Evolutionary conservation across 371 early-diverging fungal genomes (phyloP), one percentile per base, ranked within the genome.

Genomic region (Nosema muscidifuracis): DNA sequence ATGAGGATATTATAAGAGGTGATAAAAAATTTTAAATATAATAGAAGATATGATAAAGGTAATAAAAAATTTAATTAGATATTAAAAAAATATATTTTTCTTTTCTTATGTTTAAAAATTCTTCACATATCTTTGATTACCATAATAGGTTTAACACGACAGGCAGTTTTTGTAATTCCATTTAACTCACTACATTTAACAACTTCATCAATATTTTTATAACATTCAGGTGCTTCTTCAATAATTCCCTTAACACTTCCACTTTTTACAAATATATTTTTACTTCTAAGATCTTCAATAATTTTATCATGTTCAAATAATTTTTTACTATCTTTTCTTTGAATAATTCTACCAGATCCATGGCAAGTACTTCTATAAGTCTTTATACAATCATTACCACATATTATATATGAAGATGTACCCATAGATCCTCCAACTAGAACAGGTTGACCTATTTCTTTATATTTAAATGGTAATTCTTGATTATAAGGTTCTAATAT

Each of bases 341-440:
- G 9, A 9, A 78, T 18, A 24, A 80, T 51, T n/a, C 84, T 20
- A 7, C 84, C 84, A 31, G 84, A 75, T 2, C 84, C 84, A 67
- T 84, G 84, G 70, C 79, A 78, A 28, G 79, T 74, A 7, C 67
- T 64, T 50, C 68, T 66, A 62, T 72, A 74, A 43, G 50, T 71
- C 26, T 61, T 68, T 2, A 43, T 28, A 42, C 62, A 28, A 13
- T 69, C 22, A 1, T 65, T 58, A 2, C 77, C 80, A 31, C 36
- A 34, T 26, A 84, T 22, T 10, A 84, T 51, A 71, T 84, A 84
- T 22, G 74, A 69, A 20, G 51, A 70, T 31, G 84, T 84, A 12
- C 77, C 78, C 84, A 84, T 84, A 18, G 81, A 81, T 0, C 84
- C 84, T 0, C 84, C 84, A 15, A 84, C 78, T 18, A 56, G 47